Base-by-base conservation (phyloP, 2,329 filamentous ascomycete genomes). In the Colletotrichum theobromicola region DNA sequence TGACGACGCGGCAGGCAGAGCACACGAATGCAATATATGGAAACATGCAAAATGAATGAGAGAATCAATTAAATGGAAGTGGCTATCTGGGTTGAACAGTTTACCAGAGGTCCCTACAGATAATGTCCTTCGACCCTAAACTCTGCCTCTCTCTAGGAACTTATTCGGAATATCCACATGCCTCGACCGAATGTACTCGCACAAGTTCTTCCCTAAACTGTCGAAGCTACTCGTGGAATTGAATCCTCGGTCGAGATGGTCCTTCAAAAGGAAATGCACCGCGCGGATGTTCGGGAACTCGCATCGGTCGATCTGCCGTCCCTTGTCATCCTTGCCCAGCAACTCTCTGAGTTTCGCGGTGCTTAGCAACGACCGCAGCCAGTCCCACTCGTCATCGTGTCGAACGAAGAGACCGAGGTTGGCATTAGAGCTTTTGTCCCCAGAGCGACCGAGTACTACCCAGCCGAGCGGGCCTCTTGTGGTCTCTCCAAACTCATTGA, bases 331-430 rank as follows among this genome's bases (percentile, higher is more conserved):
- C 55, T 80, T 79, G 21, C 80, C 81, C 10, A 83, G 77, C 30
- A 83, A 75, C 67, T 76, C 78, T 24, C 81, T 77, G 72, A 88
- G 77, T 28, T 80, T 82, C 4, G 79, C 78, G 12, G 77, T 77
- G 3, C 81, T 86, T 76, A 87, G 79, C 30, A 85, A 74, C 24
- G 74, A 76, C n/a, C 83, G 80, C 18, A 86, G 76, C 84, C 84
- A 86, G 10, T 84, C 80, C 77, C 82, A 87, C 76, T 86, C 84
- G 58, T 86, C 83, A 12, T 79, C 77, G 65, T 81, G 75, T 21
- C 82, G 78, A 12, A 85, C 83, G 78, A 85, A 88, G 69, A 86
- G 79, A 5, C 84, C 84, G 28, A 84, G 79, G 71, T 86, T 86
- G 26, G 78, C 79, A 74, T 85, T 80, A 0, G 80, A 79, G 5